Evolutionary conservation across 164 flowering plant species (phyloP).

Genomic region (Aristolochia californica): DNA sequence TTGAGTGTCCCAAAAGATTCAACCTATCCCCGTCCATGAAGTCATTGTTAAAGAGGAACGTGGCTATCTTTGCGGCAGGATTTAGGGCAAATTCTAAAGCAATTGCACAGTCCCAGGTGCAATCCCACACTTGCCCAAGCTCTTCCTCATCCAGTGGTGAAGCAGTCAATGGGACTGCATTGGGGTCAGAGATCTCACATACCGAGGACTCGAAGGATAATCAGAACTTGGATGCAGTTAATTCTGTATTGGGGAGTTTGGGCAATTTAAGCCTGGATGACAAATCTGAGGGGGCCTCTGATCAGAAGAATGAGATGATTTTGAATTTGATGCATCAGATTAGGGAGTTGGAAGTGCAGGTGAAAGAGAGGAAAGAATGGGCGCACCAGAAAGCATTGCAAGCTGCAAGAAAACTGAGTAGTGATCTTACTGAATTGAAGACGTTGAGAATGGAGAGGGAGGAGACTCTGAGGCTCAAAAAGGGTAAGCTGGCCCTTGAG

Average conservation of each 20-base stretch:
- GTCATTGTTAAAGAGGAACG: conserved; percentile 65
- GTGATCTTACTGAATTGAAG: conserved; percentile 84
- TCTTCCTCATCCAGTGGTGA: conserved; percentile 16
- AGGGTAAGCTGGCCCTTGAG: conserved; percentile 79
- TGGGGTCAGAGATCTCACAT: conserved; percentile 17
- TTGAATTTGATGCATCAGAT: conserved; percentile 52
- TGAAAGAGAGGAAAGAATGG: conserved; percentile 89
- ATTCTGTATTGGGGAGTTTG: conserved; percentile 59
- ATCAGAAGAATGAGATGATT: conserved; percentile 66
- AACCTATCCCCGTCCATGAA: conserved; percentile 77
- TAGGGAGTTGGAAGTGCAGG: conserved; percentile 68
- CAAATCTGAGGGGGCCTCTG: conserved; percentile 39
- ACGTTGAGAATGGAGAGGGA: conserved; percentile 81
- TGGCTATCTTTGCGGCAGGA: conserved; percentile 75
- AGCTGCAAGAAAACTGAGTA: conserved; percentile 88
- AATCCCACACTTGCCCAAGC: conserved; percentile 28
- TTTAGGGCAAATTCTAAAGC: conserved; percentile 52
- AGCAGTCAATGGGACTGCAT: conserved; percentile 10
- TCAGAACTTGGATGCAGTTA: conserved; percentile 41
- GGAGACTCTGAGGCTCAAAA: conserved; percentile 73
- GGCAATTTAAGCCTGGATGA: conserved; percentile 74
- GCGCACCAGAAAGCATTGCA: conserved; percentile 97
- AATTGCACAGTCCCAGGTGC: conserved; percentile 23
- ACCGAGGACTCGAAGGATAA: conserved; percentile 27
- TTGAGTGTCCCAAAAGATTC: conserved; percentile 76